Conservation (phyloP, 2,329 filamentous ascomycete genomes). For the Achaetomium macrosporum region DNA sequence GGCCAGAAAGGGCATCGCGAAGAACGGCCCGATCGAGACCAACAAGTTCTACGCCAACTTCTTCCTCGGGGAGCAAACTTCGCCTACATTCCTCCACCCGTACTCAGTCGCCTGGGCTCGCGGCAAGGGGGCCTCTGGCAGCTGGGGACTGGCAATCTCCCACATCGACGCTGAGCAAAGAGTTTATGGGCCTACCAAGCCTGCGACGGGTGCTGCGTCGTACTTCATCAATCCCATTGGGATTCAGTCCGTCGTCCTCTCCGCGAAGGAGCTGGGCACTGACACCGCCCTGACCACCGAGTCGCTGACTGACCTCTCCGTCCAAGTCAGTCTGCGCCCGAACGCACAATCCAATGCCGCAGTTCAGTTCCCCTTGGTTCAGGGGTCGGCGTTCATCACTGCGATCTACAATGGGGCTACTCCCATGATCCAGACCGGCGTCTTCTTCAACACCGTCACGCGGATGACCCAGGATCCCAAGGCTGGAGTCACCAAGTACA, state of each 20-base stretch:
- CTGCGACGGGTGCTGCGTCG: conserved; percentile 51
- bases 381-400: conserved; percentile 86
- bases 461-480: conserved; percentile 51
- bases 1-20: conserved; percentile 44
- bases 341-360: conserved; percentile 47
- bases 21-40: conserved; percentile 53
- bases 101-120: conserved; percentile 65
- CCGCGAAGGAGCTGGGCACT: conserved; percentile 64
- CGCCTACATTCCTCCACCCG: conserved; percentile 68
- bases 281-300: conserved; percentile 52
- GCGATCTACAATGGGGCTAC: conserved; percentile 64
- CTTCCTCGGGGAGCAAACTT: conserved; percentile 66
- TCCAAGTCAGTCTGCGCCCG: conserved; percentile 61
- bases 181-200: conserved; percentile 56
- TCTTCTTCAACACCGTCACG: conserved; percentile 67
- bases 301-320: conserved; percentile 52
- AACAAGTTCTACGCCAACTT: conserved; percentile 83
- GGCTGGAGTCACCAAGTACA: conserved; percentile 68
- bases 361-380: conserved; percentile 75
- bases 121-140: conserved; percentile 55
- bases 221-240: conserved; percentile 80
- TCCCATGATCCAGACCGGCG: conserved; percentile 67
- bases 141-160: conserved; percentile 72
- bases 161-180: conserved; percentile 65
- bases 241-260: conserved; percentile 74